Percentiles rank a stretch among this genome's conserved stretches.
phyloP scores from a whole-genome alignment of 495 filamentous ascomycete genomes.

The Neurospora cerealis region DNA sequence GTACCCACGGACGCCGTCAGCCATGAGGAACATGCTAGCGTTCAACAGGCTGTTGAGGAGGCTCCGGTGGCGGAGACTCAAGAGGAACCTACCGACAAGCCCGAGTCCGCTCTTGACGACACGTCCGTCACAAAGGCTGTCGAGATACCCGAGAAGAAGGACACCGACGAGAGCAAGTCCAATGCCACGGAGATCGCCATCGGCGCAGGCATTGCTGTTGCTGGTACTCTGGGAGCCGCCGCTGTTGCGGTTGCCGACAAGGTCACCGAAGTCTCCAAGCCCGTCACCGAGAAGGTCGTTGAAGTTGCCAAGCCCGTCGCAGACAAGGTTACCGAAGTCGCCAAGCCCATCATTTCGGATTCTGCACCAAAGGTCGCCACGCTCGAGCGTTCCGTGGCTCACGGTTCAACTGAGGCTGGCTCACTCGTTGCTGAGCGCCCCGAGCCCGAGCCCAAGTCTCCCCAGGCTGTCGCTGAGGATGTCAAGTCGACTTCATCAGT shows the following conservation, averaged over 20 bases:
- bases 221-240: conserved; percentile 10
- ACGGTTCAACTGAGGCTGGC: neutral
- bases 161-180: neutral
- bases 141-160: conserved; percentile 2
- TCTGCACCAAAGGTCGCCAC: neutral
- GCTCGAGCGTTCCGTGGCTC: neutral
- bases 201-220: conserved; percentile 12
- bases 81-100: conserved; percentile 4
- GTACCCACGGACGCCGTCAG: neutral
- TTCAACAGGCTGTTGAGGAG: neutral
- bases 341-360: conserved; percentile 2
- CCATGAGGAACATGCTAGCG: neutral
- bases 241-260: conserved; percentile 14
- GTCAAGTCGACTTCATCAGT: conserved; percentile 3
- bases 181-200: conserved; percentile 15
- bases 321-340: conserved; percentile 4
- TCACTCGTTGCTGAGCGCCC: neutral
- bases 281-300: conserved; percentile 3
- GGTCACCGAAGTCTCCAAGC: conserved; percentile 3
- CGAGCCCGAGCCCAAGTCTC: neutral
- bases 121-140: conserved; percentile 1
- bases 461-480: conserved; percentile 5
- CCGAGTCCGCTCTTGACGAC: conserved; percentile 3
- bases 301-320: neutral
- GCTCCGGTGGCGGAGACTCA: neutral